Conservation (phyloP, 176 grass and related monocot genomes). For the Thinopyrum elongatum region DNA sequence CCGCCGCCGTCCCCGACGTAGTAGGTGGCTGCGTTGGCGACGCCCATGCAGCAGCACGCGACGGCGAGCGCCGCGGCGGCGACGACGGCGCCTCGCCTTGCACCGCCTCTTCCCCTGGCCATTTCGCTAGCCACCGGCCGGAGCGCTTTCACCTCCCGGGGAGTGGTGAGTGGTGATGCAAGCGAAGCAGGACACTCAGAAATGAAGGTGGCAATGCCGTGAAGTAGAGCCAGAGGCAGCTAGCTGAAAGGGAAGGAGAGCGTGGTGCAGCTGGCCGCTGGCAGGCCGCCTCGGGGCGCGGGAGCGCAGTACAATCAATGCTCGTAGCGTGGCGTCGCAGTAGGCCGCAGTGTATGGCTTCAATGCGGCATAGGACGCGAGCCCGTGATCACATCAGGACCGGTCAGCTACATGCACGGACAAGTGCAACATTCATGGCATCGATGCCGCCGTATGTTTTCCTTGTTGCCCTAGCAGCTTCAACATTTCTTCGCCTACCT, state of each 20-base stretch:
- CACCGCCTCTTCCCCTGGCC: slow-evolving; percentile 38
- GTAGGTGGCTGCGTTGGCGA: slow-evolving; percentile 36
- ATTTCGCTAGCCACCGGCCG: not conserved
- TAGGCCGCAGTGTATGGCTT: slow-evolving; percentile 11
- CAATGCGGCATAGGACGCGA: slow-evolving; percentile 33
- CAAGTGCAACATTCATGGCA: no score
- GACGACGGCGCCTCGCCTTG: not conserved
- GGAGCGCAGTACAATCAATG: slow-evolving; percentile 26
- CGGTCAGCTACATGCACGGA: no score
- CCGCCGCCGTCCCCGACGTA: slow-evolving; percentile 51
- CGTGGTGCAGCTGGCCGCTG: not conserved
- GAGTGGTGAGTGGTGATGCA: not conserved
- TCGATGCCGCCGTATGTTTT: no score
- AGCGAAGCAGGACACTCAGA: not conserved
- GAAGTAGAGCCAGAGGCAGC: not conserved
- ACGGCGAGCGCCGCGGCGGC: slow-evolving; percentile 18
- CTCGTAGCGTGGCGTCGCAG: not conserved
- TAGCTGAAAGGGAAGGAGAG: not conserved
- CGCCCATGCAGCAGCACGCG: not conserved
- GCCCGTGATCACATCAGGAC: not conserved
- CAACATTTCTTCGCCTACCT: no score
- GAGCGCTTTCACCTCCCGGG: not conserved
- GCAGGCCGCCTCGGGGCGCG: not conserved
- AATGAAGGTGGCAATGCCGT: no score
- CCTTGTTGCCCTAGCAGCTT: no score